Conservation (phyloP, 306 rosid species). For the Medicago ruthenica region DNA sequence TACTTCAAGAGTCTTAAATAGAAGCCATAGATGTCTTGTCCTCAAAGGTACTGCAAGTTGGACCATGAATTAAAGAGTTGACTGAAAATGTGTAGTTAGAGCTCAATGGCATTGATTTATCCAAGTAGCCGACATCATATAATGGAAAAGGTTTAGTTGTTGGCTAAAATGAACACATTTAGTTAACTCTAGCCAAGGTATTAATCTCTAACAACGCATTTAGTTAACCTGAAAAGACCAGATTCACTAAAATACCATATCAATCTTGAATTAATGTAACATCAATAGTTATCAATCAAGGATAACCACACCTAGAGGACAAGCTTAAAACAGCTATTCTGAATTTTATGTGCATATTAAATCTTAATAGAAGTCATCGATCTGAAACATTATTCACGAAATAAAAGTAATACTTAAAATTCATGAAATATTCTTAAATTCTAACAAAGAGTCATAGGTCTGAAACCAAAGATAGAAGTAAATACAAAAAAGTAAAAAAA, state of each 20-base stretch:
- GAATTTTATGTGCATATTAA: background rate
- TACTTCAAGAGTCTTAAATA: background rate
- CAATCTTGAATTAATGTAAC: background rate
- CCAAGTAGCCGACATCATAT: constrained; percentile 22
- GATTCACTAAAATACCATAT: background rate
- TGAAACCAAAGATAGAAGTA: background rate
- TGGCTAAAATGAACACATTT: no score
- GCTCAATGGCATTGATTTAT: constrained; percentile 4
- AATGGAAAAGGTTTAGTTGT: constrained; percentile 12
- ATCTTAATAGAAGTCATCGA: no score
- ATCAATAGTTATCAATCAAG: background rate
- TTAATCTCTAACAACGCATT: constrained; percentile 9
- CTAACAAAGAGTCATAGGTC: no score
- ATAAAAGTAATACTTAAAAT: background rate
- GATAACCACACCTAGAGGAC: no score
- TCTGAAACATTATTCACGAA: no score
- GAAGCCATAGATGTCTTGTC: constrained; percentile 23
- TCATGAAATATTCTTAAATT: background rate
- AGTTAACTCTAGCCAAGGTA: background rate
- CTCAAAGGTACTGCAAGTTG: constrained; percentile 19
- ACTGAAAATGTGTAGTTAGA: constrained; percentile 15
- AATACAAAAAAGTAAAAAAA: no score
- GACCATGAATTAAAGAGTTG: constrained; percentile 16
- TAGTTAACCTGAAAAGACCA: constrained; percentile 29
- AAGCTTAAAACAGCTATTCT: background rate